Base-by-base conservation (phyloP, 768 basidiomycete genomes). In the Macrocybe gigantea region DNA sequence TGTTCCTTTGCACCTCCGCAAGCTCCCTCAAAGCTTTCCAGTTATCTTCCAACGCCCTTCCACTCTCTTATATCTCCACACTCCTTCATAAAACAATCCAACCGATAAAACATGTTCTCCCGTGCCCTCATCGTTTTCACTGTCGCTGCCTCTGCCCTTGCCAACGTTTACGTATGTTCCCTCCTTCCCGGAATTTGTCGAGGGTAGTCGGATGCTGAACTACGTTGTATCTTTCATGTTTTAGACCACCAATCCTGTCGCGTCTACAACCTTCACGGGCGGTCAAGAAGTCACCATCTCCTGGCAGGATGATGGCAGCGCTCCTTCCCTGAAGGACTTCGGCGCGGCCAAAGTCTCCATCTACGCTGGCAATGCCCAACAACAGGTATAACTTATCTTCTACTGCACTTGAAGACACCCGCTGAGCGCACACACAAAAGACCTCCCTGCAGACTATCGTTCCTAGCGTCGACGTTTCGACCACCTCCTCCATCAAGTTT, bases 211-310 rank as follows among this genome's bases (percentile, higher is more conserved):
- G 10, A 7, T 10, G 3, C 31, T 34, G 13, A 49, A 33, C 22
- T 22, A 22, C 22, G 22, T 22, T 22, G 22, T 22, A 22, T 22
- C 22, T 22, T 22, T 4, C 22, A 33, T 10, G 9, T n/a, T 42
- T 12, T 49, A 89, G 87, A 64, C 81, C 10, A 90, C 84, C 10
- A 46, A 59, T 1, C 88, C 88, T 3, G 66, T 75, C 11, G 62
- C 68, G 7, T 35, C 67, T 0, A 72, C 77, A 8, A 65, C 57
- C 6, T 78, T 74, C 56, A 54, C 71, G 11, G 82, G 68, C 47
- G 84, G 84, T 5, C 65, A 79, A 53, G 47, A 51, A 7, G 67
- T 70, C 10, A 73, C 69, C 9, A 58, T 90, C 44, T 60, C 49
- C 34, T 91, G 88, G 88, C 59, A 73, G 51, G 86, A 89, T 39